Conservation (phyloP, 108 stramenopile species). For the Aurantiochytrium sp. region DNA sequence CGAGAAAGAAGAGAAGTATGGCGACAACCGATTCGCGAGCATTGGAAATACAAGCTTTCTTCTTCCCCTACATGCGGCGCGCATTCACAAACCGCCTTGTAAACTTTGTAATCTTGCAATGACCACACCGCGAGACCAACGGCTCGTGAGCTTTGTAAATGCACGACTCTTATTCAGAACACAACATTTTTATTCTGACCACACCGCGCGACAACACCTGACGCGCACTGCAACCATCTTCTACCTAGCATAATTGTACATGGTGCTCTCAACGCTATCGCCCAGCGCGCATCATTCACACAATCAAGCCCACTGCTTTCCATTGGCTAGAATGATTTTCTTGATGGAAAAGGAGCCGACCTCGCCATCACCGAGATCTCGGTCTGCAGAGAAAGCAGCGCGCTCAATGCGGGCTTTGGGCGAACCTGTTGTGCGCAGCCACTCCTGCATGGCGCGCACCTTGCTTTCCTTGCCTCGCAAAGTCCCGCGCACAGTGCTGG, state of each 20-base stretch:
- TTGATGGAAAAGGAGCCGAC: neutral
- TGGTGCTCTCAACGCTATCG: neutral
- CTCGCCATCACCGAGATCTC: neutral
- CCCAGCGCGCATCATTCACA: neutral
- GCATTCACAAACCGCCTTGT: no score
- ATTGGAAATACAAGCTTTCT: no score
- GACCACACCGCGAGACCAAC: no score
- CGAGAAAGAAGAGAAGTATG: no score
- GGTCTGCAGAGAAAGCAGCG: neutral
- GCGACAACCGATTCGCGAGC: no score
- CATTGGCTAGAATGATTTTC: neutral
- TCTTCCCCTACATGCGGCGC: no score
- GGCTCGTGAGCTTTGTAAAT: no score
- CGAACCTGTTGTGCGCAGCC: neutral
- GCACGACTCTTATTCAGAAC: no score
- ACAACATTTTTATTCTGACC: no score
- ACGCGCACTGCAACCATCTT: neutral
- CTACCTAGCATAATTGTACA: neutral
- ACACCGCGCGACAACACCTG: no score
- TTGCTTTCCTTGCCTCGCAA: neutral
- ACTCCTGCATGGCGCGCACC: neutral
- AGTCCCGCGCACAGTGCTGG: neutral
- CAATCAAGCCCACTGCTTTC: neutral
- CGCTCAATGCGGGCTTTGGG: neutral
- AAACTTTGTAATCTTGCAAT: no score